phyloP scores from a whole-genome alignment of 2,329 filamentous ascomycete species.

The Apiospora phragmitis region DNA sequence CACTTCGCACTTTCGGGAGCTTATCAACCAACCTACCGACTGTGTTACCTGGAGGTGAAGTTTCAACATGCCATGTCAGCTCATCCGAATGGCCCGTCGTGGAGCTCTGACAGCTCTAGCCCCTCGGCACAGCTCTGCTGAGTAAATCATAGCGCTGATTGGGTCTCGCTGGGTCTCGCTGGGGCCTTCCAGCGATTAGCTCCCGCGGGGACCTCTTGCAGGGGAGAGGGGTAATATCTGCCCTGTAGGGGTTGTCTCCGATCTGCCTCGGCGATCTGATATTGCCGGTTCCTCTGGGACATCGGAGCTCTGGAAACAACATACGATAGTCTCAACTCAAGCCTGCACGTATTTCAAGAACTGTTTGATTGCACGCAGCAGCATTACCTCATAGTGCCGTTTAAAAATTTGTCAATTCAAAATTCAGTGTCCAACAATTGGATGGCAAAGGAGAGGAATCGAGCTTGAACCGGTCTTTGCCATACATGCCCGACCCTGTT shows the following conservation, averaged over 20 bases:
- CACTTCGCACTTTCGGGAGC: not conserved
- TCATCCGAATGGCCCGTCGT: conserved; percentile 9
- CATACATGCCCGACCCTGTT: too few species aligned
- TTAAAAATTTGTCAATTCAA: not conserved
- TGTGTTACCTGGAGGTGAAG: conserved; percentile 5
- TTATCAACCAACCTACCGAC: not conserved
- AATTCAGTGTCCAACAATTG: not conserved
- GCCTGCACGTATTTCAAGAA: not conserved
- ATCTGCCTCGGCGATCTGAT: conserved; percentile 5
- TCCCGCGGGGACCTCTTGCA: not conserved
- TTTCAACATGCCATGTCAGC: conserved; percentile 16
- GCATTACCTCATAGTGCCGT: not conserved
- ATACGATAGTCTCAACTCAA: not conserved
- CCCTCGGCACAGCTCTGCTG: conserved; percentile 10
- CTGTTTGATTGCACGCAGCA: too few species aligned
- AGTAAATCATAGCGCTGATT: conserved; percentile 15
- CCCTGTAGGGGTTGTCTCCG: conserved; percentile 2
- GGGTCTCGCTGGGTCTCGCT: not conserved
- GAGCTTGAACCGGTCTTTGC: too few species aligned
- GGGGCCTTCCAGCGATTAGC: too few species aligned
- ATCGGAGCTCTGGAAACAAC: not conserved
- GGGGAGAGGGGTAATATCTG: not conserved
- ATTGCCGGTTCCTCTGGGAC: not conserved
- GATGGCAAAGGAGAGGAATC: not conserved
- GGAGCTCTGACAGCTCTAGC: conserved; percentile 7